Evolutionary conservation across 1,284 basidiomycete species (phyloP).

Genomic region (Malassezia sympodialis): DNA sequence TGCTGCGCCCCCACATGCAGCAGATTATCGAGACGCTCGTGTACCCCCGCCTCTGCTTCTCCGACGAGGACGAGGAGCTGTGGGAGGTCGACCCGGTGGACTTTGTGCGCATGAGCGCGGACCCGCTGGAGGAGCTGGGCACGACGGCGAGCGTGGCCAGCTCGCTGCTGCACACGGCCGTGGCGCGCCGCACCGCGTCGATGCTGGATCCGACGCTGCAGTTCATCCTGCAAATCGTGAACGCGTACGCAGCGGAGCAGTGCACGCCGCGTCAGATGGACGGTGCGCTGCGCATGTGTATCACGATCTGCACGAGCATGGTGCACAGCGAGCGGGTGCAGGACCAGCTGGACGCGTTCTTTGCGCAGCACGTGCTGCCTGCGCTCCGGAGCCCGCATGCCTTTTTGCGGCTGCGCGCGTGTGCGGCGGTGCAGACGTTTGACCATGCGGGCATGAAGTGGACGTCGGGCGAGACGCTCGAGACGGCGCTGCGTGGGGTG

Average conservation of each 20-base stretch:
- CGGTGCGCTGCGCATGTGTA: slow-evolving; percentile 39
- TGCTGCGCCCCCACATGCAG: slow-evolving; percentile 40
- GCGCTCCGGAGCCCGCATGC: slow-evolving; percentile 33
- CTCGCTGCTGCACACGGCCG: slow-evolving; percentile 20
- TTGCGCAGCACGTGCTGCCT: slow-evolving; percentile 40
- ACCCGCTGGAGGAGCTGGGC: slow-evolving; percentile 40
- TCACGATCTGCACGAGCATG: slow-evolving; percentile 35
- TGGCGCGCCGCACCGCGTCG: slow-evolving; percentile 32
- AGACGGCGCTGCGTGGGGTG: slow-evolving; percentile 38
- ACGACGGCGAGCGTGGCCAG: slow-evolving; percentile 27
- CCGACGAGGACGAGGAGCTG: slow-evolving; percentile 37
- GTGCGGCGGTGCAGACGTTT: slow-evolving; percentile 36
- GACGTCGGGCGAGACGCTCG: slow-evolving; percentile 30
- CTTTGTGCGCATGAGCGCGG: slow-evolving; percentile 37
- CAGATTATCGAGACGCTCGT: slow-evolving; percentile 37
- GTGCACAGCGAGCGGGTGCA: slow-evolving; percentile 33
- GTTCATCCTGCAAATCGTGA: slow-evolving; percentile 41
- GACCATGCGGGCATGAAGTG: slow-evolving; percentile 39
- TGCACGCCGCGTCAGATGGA: slow-evolving; percentile 37
- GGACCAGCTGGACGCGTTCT: slow-evolving; percentile 35
- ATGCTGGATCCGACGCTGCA: slow-evolving; percentile 38
- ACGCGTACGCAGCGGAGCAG: slow-evolving; percentile 27
- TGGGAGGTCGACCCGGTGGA: slow-evolving; percentile 45
- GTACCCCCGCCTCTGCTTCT: slow-evolving; percentile 43
- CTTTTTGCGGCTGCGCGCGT: slow-evolving; percentile 40